A percentile compares a stretch with the other conserved stretches of the same genome.
phyloP scores from a whole-genome alignment of 352 stramenopile genomes.

The Vaucheria bursata region DNA sequence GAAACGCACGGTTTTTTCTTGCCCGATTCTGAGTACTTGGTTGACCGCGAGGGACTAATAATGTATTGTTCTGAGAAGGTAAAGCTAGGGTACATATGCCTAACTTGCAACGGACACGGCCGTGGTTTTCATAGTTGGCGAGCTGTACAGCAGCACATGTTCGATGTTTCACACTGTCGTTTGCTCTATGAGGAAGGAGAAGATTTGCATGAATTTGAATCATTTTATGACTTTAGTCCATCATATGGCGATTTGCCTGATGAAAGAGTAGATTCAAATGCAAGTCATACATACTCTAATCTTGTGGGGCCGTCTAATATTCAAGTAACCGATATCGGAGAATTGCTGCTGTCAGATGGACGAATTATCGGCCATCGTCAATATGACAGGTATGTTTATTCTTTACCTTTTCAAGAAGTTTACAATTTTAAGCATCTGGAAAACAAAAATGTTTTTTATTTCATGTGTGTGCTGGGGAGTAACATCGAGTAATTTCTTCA shows the following conservation, averaged over 20 bases:
- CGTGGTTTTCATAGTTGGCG: slow-evolving; percentile 72
- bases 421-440: no score
- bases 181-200: slow-evolving; percentile 75
- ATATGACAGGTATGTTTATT: slow-evolving; percentile 65
- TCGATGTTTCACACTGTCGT: slow-evolving; percentile 75
- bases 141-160: slow-evolving; percentile 80
- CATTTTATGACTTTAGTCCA: slow-evolving; percentile 78
- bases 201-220: slow-evolving; percentile 72
- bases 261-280: no score
- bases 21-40: slow-evolving; percentile 76
- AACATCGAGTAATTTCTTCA: no score
- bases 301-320: slow-evolving; percentile 54
- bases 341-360: slow-evolving; percentile 71
- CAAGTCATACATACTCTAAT: no score
- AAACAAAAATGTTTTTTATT: no score
- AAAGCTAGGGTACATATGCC: slow-evolving; percentile 74
- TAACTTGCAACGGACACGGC: slow-evolving; percentile 78
- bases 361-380: slow-evolving; percentile 71
- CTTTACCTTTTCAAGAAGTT: no score
- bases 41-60: slow-evolving; percentile 70
- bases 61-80: slow-evolving; percentile 79
- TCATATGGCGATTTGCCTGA: slow-evolving; percentile 57
- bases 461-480: no score
- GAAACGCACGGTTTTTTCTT: slow-evolving; percentile 67
- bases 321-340: slow-evolving; percentile 70